These are phyloP conservation scores for Colletotrichum sp. DNA, from an alignment of 2,329 filamentous ascomycete genomes.

Conservation along the genomic window DNA sequence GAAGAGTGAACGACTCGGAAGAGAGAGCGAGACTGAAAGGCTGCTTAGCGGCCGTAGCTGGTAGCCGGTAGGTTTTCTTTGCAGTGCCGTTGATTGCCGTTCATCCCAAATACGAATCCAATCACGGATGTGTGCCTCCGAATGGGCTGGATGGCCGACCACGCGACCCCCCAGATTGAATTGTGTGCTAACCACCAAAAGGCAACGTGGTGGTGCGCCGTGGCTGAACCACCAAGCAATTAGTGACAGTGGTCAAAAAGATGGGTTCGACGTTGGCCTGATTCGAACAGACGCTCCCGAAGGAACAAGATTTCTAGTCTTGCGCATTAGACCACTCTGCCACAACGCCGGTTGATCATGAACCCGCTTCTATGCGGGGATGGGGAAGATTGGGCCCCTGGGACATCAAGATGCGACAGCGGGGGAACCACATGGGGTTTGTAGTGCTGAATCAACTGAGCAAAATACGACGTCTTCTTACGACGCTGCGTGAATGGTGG, in stretches of 20 bases:
- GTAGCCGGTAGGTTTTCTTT: neutral
- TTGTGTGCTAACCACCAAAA: neutral
- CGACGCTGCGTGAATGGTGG: neutral
- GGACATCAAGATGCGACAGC: neutral
- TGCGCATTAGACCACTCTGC: conserved; percentile 23
- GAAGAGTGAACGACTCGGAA: neutral
- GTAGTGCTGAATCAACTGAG: neutral
- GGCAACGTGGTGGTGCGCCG: neutral
- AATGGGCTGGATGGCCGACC: neutral
- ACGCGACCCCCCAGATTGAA: neutral
- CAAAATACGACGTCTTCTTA: neutral
- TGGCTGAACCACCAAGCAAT: neutral
- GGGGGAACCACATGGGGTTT: neutral
- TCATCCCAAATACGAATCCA: neutral
- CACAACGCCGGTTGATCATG: conserved; percentile 6
- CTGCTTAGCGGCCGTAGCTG: neutral
- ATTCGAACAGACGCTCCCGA: conserved; percentile 22
- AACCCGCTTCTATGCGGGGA: neutral
- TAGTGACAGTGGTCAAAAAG: neutral
- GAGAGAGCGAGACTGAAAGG: neutral
- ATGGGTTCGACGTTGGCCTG: conserved; percentile 11
- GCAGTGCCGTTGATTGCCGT: neutral
- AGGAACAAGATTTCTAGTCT: conserved; percentile 23
- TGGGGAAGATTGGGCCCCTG: rapidly evolving
- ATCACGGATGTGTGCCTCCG: neutral